These are phyloP conservation scores for Fusarium sp. DNA, from an alignment of 2,329 filamentous ascomycete genomes.

Conservation along the genomic window DNA sequence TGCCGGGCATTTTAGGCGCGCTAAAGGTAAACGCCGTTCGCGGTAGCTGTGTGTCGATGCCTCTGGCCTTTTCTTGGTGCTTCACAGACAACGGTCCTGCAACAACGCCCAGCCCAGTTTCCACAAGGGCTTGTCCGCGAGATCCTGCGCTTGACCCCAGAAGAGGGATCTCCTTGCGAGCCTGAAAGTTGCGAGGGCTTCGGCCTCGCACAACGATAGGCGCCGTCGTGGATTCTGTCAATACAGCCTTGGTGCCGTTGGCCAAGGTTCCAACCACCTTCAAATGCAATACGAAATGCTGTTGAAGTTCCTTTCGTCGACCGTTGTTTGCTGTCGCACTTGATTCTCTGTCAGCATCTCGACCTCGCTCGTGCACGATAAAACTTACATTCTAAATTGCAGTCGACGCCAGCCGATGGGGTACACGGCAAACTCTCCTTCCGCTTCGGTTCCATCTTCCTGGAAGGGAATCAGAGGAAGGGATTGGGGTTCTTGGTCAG, in stretches of 20 bases:
- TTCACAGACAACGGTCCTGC: conserved; percentile 66
- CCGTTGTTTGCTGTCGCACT: conserved; percentile 97
- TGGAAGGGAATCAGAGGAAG: conserved; percentile 78
- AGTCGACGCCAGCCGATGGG: conserved; percentile 94
- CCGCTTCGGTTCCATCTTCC: conserved; percentile 67
- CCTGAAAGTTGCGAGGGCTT: conserved; percentile 94
- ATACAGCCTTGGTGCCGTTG: conserved; percentile 82
- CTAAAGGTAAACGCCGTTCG: conserved; percentile 69
- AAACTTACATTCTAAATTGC: conserved; percentile 82
- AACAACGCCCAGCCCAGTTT: conserved; percentile 70
- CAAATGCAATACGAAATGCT: conserved; percentile 91
- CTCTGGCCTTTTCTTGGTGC: conserved; percentile 64
- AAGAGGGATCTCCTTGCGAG: conserved; percentile 90
- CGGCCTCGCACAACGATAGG: conserved; percentile 94
- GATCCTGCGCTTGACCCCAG: conserved; percentile 80
- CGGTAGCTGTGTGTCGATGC: conserved; percentile 65
- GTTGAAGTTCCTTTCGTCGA: conserved; percentile 91
- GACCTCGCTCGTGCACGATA: background rate
- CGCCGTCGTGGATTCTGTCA: conserved; percentile 86
- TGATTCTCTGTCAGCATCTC: conserved; percentile 14
- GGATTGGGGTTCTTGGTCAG: conserved; percentile 86
- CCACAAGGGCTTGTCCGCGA: conserved; percentile 78
- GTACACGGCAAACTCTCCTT: conserved; percentile 88
- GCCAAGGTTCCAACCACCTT: conserved; percentile 87
- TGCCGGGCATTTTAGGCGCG: conserved; percentile 65